Evolutionary conservation across 257 asterid genomes (phyloP).

Genomic region (Solanum medicagineum): DNA sequence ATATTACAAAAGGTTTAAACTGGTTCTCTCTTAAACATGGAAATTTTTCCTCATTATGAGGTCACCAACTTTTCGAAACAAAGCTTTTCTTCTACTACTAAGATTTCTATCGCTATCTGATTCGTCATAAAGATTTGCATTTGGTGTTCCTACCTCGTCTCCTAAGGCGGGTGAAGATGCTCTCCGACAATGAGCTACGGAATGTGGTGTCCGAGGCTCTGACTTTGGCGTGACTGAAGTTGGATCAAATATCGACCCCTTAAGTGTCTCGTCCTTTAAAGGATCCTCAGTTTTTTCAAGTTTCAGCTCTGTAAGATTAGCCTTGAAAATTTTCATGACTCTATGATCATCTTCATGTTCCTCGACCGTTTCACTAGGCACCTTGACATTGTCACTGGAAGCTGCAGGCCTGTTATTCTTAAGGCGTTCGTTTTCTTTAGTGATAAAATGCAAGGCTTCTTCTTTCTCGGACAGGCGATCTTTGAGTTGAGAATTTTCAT

Average conservation of each 20-base stretch:
- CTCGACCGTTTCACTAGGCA: background rate
- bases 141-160: background rate
- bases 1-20: background rate
- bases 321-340: background rate
- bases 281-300: background rate
- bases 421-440: background rate
- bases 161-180: background rate
- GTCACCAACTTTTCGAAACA: background rate
- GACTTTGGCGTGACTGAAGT: background rate
- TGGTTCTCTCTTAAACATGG: background rate
- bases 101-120: background rate
- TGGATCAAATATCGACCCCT: conserved; percentile 1
- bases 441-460: conserved; percentile 1
- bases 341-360: background rate
- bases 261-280: background rate
- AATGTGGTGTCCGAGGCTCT: background rate
- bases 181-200: background rate
- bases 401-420: background rate
- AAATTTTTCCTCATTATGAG: conserved; percentile 2
- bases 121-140: background rate
- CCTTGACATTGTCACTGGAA: background rate
- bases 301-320: background rate
- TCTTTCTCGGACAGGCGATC: conserved; percentile 2
- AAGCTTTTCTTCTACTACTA: background rate
- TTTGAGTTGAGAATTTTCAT: conserved; percentile 18